Percentiles rank a stretch among this genome's conserved stretches.
phyloP scores from a whole-genome alignment of 345 rosid genomes.

The Populus davidiana region DNA sequence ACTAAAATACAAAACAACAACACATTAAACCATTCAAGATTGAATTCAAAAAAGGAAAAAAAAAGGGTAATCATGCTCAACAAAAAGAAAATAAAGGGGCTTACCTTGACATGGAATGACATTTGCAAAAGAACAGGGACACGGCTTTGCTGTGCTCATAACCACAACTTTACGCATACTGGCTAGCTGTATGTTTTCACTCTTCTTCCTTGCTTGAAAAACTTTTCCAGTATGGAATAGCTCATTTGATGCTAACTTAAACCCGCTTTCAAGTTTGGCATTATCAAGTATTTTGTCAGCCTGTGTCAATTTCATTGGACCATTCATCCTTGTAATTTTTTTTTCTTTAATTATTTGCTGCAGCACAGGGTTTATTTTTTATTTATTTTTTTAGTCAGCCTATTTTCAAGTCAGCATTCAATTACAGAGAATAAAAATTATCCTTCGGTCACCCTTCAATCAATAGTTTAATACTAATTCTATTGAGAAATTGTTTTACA shows the following conservation, averaged over 20 bases:
- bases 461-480: neutral
- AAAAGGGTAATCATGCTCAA: neutral
- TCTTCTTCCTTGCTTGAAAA: neutral
- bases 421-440: neutral
- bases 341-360: neutral
- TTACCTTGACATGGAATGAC: slow-evolving; percentile 25
- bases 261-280: slow-evolving; percentile 12
- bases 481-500: too few species aligned
- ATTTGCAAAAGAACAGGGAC: slow-evolving; percentile 15
- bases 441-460: neutral
- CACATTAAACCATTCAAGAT: neutral
- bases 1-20: neutral
- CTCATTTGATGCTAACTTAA: slow-evolving; percentile 9
- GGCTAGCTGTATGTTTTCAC: neutral
- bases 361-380: neutral
- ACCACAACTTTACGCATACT: slow-evolving; percentile 15
- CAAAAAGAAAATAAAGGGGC: neutral
- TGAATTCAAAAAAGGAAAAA: neutral
- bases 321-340: neutral
- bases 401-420: too few species aligned
- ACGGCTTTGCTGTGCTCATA: slow-evolving; percentile 18
- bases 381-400: too few species aligned
- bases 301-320: neutral
- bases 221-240: neutral
- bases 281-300: neutral